Evolutionary conservation across 2,329 filamentous ascomycete species (phyloP).

Genomic region (Colletotrichum melonis): DNA sequence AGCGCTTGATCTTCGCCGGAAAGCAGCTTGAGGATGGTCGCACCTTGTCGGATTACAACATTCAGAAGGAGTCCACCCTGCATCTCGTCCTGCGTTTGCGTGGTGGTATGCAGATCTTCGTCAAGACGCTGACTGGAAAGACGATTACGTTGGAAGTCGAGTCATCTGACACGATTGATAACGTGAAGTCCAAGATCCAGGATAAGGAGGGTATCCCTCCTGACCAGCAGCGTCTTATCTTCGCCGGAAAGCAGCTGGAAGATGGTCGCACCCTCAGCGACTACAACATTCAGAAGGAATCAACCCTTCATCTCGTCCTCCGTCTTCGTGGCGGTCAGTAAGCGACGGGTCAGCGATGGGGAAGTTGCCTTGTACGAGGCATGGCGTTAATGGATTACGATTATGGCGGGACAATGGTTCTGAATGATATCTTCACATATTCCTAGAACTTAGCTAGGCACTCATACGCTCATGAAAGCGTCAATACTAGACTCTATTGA

Average conservation of each 20-base stretch:
- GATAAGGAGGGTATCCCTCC: conserved; percentile 98
- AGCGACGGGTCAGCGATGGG: neutral
- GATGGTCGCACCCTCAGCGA: conserved; percentile 90
- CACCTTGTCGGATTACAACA: conserved; percentile 95
- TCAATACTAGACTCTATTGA: conserved; percentile 34
- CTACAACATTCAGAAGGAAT: conserved; percentile 91
- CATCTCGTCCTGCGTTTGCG: conserved; percentile 85
- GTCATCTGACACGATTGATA: conserved; percentile 91
- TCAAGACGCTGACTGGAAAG: conserved; percentile 89
- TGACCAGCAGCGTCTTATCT: conserved; percentile 95
- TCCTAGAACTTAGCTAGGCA: conserved; percentile 21
- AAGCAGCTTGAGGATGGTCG: conserved; percentile 95
- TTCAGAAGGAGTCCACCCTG: conserved; percentile 89
- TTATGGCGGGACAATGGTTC: conserved; percentile 39
- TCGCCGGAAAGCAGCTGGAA: conserved; percentile 95
- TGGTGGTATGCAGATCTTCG: conserved; percentile 84
- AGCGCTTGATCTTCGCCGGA: conserved; percentile 92
- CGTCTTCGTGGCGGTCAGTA: conserved; percentile 80
- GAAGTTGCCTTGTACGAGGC: neutral
- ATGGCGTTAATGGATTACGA: conserved; percentile 39
- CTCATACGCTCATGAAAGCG: conserved; percentile 20
- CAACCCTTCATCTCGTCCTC: conserved; percentile 80
- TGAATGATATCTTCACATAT: conserved; percentile 30
- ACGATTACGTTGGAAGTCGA: conserved; percentile 94
- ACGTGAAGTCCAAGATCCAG: conserved; percentile 96